Evolutionary conservation across 2,329 filamentous ascomycete species (phyloP).

Genomic region (Xylaria digitata): DNA sequence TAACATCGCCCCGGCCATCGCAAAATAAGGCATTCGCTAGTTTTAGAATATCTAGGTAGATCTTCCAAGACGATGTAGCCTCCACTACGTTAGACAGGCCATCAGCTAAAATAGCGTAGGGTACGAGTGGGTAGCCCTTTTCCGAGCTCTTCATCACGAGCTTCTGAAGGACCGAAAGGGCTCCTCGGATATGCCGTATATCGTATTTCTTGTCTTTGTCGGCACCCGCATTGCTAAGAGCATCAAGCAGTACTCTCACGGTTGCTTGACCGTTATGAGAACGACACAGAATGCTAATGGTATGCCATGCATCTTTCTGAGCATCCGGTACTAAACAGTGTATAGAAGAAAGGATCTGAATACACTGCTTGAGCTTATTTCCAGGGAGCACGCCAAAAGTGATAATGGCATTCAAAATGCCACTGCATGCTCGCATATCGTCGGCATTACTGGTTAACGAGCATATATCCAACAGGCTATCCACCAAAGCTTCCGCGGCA

Average conservation of each 20-base stretch:
- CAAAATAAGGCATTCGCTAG: slow-evolving; percentile 68
- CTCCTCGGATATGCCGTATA: slow-evolving; percentile 69
- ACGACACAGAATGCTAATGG: slow-evolving; percentile 75
- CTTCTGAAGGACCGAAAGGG: slow-evolving; percentile 71
- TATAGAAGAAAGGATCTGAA: slow-evolving; percentile 78
- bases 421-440: slow-evolving; percentile 75
- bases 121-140: slow-evolving; percentile 69
- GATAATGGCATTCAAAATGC: slow-evolving; percentile 75
- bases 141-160: slow-evolving; percentile 69
- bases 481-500: slow-evolving; percentile 70
- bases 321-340: slow-evolving; percentile 72
- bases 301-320: slow-evolving; percentile 74
- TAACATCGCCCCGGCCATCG: slow-evolving; percentile 63
- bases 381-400: slow-evolving; percentile 77
- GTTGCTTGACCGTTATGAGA: slow-evolving; percentile 79
- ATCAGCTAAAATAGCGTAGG: slow-evolving; percentile 68
- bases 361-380: slow-evolving; percentile 70
- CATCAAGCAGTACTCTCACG: slow-evolving; percentile 72
- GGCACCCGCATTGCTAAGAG: slow-evolving; percentile 62
- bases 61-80: slow-evolving; percentile 57
- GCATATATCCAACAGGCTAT: slow-evolving; percentile 73
- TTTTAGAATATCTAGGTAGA: slow-evolving; percentile 60
- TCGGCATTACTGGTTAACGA: slow-evolving; percentile 71
- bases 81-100: slow-evolving; percentile 65
- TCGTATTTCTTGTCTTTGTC: slow-evolving; percentile 63